Percentiles rank a stretch among this genome's conserved stretches.
These are phyloP conservation scores for Pseudogymnoascus verrucosus DNA, from an alignment of 2,329 filamentous ascomycete genomes.

Conservation along the genomic window DNA sequence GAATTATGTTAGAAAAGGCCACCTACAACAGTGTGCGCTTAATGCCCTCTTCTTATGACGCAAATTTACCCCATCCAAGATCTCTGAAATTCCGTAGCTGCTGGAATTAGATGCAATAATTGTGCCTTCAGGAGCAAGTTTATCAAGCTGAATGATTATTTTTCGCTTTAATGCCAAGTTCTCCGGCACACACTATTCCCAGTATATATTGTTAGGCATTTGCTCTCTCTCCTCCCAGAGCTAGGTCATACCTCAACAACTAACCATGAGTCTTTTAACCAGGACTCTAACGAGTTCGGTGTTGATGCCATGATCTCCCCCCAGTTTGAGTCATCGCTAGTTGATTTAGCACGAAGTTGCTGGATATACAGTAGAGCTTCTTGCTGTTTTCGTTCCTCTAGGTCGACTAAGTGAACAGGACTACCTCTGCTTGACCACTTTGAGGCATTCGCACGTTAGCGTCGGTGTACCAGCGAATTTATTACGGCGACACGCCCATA, in stretches of 20 bases:
- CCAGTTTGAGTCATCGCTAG: conserved; percentile 17
- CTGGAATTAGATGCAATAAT: conserved; percentile 42
- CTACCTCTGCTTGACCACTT: conserved; percentile 30
- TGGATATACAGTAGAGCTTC: conserved; percentile 25
- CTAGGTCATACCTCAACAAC: conserved; percentile 27
- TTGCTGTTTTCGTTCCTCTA: conserved; percentile 23
- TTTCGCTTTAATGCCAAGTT: conserved; percentile 32
- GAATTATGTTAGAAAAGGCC: background rate
- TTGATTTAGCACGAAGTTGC: conserved; percentile 10
- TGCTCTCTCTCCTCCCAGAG: background rate
- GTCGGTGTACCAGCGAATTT: background rate
- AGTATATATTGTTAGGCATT: background rate
- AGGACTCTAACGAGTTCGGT: conserved; percentile 9
- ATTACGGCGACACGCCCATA: background rate
- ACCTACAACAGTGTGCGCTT: conserved; percentile 37
- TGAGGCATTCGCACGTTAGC: background rate
- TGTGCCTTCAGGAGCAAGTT: conserved; percentile 27
- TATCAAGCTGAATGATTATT: conserved; percentile 33
- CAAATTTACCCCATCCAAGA: conserved; percentile 31
- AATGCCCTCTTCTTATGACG: conserved; percentile 30
- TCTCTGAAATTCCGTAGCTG: conserved; percentile 37
- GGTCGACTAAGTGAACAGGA: conserved; percentile 28
- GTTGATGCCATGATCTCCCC: conserved; percentile 21
- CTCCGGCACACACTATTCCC: conserved; percentile 32
- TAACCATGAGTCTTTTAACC: conserved; percentile 25